Conservation (phyloP, 1,139 yeast species). For the Suhomyces atakaporum region DNA sequence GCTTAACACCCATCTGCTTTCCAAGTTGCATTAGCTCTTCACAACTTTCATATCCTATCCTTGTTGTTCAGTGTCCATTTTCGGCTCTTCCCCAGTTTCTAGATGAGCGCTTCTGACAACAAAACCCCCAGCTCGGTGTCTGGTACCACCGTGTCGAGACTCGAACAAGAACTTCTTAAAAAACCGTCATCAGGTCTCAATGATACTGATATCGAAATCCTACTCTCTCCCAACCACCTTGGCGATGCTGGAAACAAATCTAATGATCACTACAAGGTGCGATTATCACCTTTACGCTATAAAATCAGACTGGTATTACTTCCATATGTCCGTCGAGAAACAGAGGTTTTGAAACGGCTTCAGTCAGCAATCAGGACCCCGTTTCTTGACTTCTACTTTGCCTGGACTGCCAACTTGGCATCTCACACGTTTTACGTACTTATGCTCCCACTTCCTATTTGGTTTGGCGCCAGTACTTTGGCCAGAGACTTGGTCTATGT, state of each 20-base stretch:
- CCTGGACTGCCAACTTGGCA: constrained; percentile 88
- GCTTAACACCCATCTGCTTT: no score
- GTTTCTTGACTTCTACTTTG: constrained; percentile 71
- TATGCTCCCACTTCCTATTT: constrained; percentile 80
- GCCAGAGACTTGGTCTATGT: constrained; percentile 74
- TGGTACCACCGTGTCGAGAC: constrained; percentile 9
- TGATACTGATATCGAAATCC: constrained; percentile 18
- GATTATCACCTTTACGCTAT: constrained; percentile 63
- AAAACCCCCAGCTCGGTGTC: constrained; percentile 1
- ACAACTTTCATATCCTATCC: no score
- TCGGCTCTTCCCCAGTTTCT: no score
- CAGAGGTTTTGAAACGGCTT: constrained; percentile 56
- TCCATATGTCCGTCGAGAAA: constrained; percentile 67
- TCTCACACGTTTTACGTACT: constrained; percentile 92
- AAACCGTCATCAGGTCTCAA: constrained; percentile 14
- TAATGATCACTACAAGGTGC: constrained; percentile 60
- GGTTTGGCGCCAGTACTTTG: constrained; percentile 70
- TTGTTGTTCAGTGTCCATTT: no score
- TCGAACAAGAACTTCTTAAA: constrained; percentile 13
- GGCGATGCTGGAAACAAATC: constrained; percentile 75
- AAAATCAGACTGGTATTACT: constrained; percentile 55
- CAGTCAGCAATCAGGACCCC: constrained; percentile 57
- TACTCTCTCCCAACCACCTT: constrained; percentile 17
- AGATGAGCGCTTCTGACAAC: constrained; percentile 1
- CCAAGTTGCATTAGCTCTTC: neutral